Percentiles rank a stretch among this genome's conserved stretches.
Evolutionary conservation across 2,329 filamentous ascomycete species (phyloP).

Genomic region (Huntiella decipiens): DNA sequence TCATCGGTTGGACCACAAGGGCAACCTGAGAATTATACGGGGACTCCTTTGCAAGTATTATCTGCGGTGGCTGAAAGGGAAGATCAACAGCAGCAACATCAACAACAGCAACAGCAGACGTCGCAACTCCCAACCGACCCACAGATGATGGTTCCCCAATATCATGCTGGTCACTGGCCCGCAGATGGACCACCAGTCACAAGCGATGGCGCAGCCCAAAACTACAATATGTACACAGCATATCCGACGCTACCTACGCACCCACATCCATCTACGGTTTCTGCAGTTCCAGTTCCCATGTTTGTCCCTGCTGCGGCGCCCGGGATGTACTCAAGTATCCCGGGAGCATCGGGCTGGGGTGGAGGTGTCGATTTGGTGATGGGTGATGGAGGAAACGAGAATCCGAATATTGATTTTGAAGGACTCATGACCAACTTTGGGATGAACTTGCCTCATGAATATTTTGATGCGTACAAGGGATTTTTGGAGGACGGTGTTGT

Average conservation of each 20-base stretch:
- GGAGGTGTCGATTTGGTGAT: conserved; percentile 1
- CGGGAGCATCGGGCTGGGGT: not conserved
- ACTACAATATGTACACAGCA: too few species aligned
- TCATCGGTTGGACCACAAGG: not conserved
- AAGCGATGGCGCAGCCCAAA: not conserved
- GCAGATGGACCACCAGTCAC: not conserved
- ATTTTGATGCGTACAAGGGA: conserved; percentile 8
- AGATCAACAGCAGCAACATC: not conserved
- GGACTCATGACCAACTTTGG: conserved; percentile 12
- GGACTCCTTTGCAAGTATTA: conserved; percentile 9
- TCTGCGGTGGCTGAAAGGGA: conserved; percentile 4
- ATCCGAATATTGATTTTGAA: conserved; percentile 11
- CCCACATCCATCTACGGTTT: too few species aligned
- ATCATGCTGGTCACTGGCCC: not conserved
- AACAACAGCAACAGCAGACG: not conserved
- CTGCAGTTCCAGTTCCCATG: not conserved
- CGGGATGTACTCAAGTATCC: too few species aligned
- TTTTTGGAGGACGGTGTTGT: conserved; percentile 1
- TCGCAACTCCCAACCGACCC: not conserved
- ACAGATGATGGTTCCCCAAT: not conserved
- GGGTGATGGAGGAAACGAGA: conserved; percentile 1
- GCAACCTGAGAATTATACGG: not conserved
- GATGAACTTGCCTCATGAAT: conserved; percentile 9
- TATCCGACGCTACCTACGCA: too few species aligned
- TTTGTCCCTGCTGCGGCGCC: not conserved